Evolutionary conservation across 495 filamentous ascomycete genomes (phyloP), one percentile per base, ranked within the genome.

Genomic region (Penicillium waksmanii): DNA sequence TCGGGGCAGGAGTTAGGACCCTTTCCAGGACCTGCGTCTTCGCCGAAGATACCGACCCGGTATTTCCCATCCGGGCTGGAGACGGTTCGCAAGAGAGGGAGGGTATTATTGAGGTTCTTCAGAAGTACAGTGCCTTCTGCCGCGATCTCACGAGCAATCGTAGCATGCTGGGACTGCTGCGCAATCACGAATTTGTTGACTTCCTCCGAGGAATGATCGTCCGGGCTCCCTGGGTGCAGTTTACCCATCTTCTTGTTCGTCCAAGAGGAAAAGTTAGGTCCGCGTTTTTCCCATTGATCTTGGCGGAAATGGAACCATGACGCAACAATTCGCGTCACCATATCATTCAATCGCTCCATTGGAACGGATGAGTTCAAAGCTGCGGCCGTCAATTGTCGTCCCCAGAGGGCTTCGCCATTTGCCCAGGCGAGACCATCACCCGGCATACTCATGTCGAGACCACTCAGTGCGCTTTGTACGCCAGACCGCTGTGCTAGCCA

Each of bases 371-470:
- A 85, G 67, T 97, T 98, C 34, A 97, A 75, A 0, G 91, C 85
- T 0, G 92, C 85, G 42, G 80, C 86, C 1, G 89, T 93, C 58
- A 98, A 80, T 47, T 91, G 79, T 12, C 83, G 74, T 1, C 95
- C 94, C 88, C 91, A 96, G 0, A 97, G 81, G 0, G 89, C 87
- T 18, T 89, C 72, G 8, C 92, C 93, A 62, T 93, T 81, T 19
- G 80, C 80, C 92, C 91, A 96, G 13, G 62, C 62, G 10, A 90
- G 69, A 2, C 94, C 93, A 73, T 97, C 93, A 10, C 94, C 94
- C 3, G 95, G 95, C 94, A 97, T 97, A 12, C 84, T 90, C 91
- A 97, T 93, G 71, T 97, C 94, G 12, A 98, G 77, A 1, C 94
- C 94, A 19, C 92, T 87, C 19, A 97, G 73, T 3, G 93, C 89